Evolutionary conservation across 2,329 filamentous ascomycete genomes (phyloP).

Genomic region (Hypoxylon sp.): DNA sequence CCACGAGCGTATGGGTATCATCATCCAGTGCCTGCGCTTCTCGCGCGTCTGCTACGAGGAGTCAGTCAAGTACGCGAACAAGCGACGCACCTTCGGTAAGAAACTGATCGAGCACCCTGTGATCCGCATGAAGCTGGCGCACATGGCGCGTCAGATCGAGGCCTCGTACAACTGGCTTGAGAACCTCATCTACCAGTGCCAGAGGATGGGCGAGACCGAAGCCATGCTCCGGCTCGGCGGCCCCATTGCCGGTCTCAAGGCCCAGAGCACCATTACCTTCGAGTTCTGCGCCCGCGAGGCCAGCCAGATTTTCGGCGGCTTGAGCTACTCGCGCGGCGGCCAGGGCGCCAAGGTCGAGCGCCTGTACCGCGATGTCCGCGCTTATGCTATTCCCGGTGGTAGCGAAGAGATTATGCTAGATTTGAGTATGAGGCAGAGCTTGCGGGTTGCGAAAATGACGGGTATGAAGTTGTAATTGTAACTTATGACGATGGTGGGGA

Average conservation of each 20-base stretch:
- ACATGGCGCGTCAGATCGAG: conserved; percentile 99
- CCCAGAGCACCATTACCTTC: conserved; percentile 92
- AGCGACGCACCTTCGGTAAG: conserved; percentile 96
- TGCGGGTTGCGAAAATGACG: conserved; percentile 89
- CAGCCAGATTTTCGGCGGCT: conserved; percentile 95
- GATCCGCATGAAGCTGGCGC: conserved; percentile 95
- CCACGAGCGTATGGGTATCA: conserved; percentile 98
- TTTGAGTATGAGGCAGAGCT: conserved; percentile 89
- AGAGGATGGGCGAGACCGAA: conserved; percentile 93
- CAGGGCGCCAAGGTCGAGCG: conserved; percentile 97
- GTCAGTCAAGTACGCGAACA: conserved; percentile 95
- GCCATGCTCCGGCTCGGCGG: conserved; percentile 96
- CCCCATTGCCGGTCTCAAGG: conserved; percentile 93
- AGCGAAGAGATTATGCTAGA: conserved; percentile 99
- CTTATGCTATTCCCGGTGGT: conserved; percentile 95
- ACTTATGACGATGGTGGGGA: background rate
- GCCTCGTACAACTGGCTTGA: conserved; percentile 98
- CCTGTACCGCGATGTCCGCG: conserved; percentile 92
- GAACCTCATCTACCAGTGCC: conserved; percentile 92
- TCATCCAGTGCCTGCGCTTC: conserved; percentile 97
- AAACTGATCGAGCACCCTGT: conserved; percentile 96
- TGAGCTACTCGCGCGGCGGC: conserved; percentile 91
- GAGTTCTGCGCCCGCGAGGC: conserved; percentile 98
- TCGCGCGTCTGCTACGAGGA: conserved; percentile 97
- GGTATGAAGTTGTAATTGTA: conserved; percentile 91